Conservation (phyloP, 1,284 basidiomycete genomes). For the Cryptococcus sp. region DNA sequence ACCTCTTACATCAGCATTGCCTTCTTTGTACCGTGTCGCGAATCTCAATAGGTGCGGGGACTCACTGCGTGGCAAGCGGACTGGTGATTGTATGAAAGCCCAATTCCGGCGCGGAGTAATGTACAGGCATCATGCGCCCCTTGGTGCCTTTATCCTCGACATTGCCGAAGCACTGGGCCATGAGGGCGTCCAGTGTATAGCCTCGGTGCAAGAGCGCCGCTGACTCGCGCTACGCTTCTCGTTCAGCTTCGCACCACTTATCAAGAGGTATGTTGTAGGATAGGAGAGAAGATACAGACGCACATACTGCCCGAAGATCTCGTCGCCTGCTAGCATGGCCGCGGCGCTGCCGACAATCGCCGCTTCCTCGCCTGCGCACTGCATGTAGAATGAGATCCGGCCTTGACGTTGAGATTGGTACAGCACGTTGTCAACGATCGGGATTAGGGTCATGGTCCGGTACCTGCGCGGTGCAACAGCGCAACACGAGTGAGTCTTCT, state of each 20-base stretch:
- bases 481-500: neutral
- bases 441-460: slow-evolving; percentile 79
- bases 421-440: slow-evolving; percentile 80
- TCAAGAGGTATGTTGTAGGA: neutral
- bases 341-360: slow-evolving; percentile 88
- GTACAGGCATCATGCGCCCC: slow-evolving; percentile 86
- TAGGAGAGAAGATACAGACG: slow-evolving; percentile 7
- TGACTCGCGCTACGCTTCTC: slow-evolving; percentile 70
- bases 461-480: slow-evolving; percentile 57
- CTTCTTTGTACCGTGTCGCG: neutral
- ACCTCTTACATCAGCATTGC: neutral
- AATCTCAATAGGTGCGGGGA: neutral
- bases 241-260: slow-evolving; percentile 8
- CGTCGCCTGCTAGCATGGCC: slow-evolving; percentile 77
- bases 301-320: slow-evolving; percentile 64
- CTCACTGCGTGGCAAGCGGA: slow-evolving; percentile 80
- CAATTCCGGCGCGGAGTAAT: slow-evolving; percentile 78
- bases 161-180: slow-evolving; percentile 89
- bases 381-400: slow-evolving; percentile 82
- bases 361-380: slow-evolving; percentile 85
- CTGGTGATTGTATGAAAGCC: slow-evolving; percentile 95
- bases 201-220: slow-evolving; percentile 88
- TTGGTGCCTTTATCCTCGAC: slow-evolving; percentile 78
- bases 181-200: slow-evolving; percentile 69
- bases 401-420: slow-evolving; percentile 93